Evolutionary conservation across 2,329 filamentous ascomycete species (phyloP).

Genomic region (Colletotrichum incanum): DNA sequence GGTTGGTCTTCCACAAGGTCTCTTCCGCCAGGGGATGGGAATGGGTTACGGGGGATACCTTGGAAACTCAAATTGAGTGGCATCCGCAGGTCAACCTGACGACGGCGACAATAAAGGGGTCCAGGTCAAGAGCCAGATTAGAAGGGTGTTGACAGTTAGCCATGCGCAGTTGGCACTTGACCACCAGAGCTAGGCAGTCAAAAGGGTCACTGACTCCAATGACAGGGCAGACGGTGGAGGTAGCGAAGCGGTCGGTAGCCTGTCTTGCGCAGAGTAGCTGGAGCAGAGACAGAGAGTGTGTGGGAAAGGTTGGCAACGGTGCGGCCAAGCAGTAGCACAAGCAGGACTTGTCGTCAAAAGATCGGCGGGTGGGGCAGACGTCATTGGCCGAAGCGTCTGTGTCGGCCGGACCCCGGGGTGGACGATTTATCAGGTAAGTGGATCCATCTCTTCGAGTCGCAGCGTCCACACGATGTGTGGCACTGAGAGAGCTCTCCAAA

Average conservation of each 20-base stretch:
- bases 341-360: conserved; percentile 43
- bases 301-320: conserved; percentile 30
- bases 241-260: neutral
- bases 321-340: conserved; percentile 30
- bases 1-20: neutral
- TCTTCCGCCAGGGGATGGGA: conserved; percentile 10
- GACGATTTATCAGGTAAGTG: conserved; percentile 18
- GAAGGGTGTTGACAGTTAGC: conserved; percentile 7
- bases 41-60: conserved; percentile 7
- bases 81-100: conserved; percentile 10
- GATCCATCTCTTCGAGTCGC: conserved; percentile 1
- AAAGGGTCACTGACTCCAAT: neutral
- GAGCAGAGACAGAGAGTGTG: neutral
- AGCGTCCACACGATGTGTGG: neutral
- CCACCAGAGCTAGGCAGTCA: conserved; percentile 7
- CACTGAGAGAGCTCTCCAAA: neutral
- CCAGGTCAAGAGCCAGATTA: conserved; percentile 21
- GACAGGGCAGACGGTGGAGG: conserved; percentile 21
- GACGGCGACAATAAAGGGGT: neutral
- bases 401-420: conserved; percentile 41
- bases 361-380: conserved; percentile 40
- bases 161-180: conserved; percentile 33
- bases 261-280: conserved; percentile 13
- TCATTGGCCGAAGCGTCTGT: conserved; percentile 42
- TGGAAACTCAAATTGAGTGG: neutral